Evolutionary conservation across 148 eudicot species (phyloP).

Genomic region (Rhododendron simsii): DNA sequence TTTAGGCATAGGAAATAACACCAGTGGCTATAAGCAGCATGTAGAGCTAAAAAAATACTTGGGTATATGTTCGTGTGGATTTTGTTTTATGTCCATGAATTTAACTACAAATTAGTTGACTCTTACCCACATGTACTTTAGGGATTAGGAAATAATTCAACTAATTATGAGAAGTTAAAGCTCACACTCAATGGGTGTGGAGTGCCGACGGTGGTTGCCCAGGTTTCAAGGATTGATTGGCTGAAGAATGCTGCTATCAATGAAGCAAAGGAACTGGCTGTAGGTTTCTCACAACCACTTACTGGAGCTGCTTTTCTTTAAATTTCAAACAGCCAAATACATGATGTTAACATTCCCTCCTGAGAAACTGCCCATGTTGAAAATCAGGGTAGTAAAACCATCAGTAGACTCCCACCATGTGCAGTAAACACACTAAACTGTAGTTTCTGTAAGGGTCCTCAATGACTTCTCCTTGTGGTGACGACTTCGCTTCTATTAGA

Average conservation of each 20-base stretch:
- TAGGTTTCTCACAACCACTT: slow-evolving; percentile 28
- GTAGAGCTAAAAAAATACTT: too few relatives aligned
- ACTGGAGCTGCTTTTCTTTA: not conserved
- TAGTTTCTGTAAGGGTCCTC: not conserved
- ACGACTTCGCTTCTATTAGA: not conserved
- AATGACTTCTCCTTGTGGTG: not conserved
- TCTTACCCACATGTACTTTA: slow-evolving; percentile 3
- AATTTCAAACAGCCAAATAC: not conserved
- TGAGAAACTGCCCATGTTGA: not conserved
- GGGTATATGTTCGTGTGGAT: too few relatives aligned
- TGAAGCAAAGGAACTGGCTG: slow-evolving; percentile 13
- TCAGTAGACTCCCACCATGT: not conserved
- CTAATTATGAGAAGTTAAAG: slow-evolving; percentile 60
- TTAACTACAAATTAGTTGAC: too few relatives aligned
- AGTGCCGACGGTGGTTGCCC: slow-evolving; percentile 57
- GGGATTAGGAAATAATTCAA: slow-evolving; percentile 85
- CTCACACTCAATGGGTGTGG: slow-evolving; percentile 59
- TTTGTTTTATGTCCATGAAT: too few relatives aligned
- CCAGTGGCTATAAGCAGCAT: slow-evolving; percentile 42
- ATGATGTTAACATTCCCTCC: not conserved
- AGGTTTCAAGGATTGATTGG: slow-evolving; percentile 90
- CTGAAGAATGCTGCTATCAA: slow-evolving; percentile 87
- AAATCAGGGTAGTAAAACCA: not conserved
- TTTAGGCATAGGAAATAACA: slow-evolving; percentile 53
- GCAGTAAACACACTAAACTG: not conserved